Base-by-base conservation (phyloP, 495 filamentous ascomycete species). In the Beverwykella pulmonaria region DNA sequence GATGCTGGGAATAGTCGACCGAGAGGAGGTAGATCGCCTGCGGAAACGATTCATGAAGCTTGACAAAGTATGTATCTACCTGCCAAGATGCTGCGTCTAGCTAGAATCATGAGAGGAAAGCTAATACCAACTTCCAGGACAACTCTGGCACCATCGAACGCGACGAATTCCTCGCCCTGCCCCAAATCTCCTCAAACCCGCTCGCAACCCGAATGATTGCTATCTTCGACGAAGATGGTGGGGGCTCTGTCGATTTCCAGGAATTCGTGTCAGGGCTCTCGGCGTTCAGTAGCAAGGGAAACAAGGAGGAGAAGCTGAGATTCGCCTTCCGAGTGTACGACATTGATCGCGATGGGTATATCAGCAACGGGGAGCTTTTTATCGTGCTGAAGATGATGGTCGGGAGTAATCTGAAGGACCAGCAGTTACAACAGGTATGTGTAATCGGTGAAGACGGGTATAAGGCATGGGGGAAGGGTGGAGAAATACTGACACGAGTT, bases 321-420 rank as follows among this genome's bases (percentile, higher is more conserved):
- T 99, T 99, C 75, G 94, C 94, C 48, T 99, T 99, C 86, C 95
- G 97, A 78, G 94, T 99, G 52, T 99, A 99, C 81, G 94, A 99
- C 77, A 98, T 99, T 70, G 94, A 99, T 80, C 89, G 94, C 29
- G 94, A 99, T 80, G 94, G 95, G 5, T 99, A 91, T 78, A 99
- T 99, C 72, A 94, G 90, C 80, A 99, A 99, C 79, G 94, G 94
- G 65, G 94, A 99, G 81, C 83, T 99, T 47, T 99, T 98, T 77
- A 97, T 99, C 74, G 94, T 99, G 73, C 82, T 99, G 68, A 99
- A 99, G 87, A 99, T 99, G 94, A 99, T 99, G 94, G 94, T 99
- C 66, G 94, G 94, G 49, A 97, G 92, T 80, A 99, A 99, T 79
- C 80, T 99, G 74, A 99, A 99, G 85, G 95, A 99, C 75, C 89